Conservation (phyloP, 768 basidiomycete genomes). For the Ramaria sp. region DNA sequence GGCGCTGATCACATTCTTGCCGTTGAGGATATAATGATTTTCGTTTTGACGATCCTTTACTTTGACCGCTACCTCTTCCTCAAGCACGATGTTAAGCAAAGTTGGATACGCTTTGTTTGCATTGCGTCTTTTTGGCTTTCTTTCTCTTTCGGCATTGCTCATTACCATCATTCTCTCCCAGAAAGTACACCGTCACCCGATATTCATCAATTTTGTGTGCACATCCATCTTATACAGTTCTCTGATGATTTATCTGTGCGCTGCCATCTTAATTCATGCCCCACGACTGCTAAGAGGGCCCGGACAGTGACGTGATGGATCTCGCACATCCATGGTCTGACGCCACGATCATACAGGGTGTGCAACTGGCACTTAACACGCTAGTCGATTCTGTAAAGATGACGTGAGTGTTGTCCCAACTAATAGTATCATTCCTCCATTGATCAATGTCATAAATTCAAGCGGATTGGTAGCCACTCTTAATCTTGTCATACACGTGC, state of each 20-base stretch:
- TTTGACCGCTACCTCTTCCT: too few relatives aligned
- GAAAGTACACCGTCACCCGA: not conserved
- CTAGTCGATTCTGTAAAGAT: not conserved
- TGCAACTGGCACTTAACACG: not conserved
- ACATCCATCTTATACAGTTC: not conserved
- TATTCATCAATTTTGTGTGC: not conserved
- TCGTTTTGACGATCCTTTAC: too few relatives aligned
- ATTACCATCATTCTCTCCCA: not conserved
- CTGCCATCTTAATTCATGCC: not conserved
- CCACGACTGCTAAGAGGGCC: not conserved
- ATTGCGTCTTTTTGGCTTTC: not conserved
- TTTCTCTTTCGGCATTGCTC: not conserved
- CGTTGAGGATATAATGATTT: too few relatives aligned
- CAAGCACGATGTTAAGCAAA: not conserved
- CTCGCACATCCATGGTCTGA: not conserved
- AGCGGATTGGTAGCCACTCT: not conserved
- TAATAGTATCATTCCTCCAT: not conserved
- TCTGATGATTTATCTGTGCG: not conserved
- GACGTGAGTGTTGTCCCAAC: not conserved
- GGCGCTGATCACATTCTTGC: too few relatives aligned
- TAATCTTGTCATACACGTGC: not conserved
- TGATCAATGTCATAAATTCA: not conserved
- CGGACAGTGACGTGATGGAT: not conserved
- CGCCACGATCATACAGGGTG: not conserved
- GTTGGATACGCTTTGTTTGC: not conserved